Conservation (phyloP, 331 rosid genomes). For the Dryas integrifolia region DNA sequence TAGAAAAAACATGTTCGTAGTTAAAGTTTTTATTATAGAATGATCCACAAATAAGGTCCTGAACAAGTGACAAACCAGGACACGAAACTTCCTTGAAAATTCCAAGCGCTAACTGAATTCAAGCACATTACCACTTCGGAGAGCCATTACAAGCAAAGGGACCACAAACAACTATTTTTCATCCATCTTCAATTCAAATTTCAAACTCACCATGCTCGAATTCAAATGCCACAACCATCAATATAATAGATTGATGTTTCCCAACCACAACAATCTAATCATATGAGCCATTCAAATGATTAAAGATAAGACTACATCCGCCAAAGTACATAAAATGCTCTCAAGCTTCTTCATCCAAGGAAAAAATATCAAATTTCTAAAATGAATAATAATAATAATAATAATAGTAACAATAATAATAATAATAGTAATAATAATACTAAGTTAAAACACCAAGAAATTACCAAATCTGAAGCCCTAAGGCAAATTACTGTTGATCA, state of each 20-base stretch:
- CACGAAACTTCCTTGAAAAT: no score
- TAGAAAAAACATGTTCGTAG: no score
- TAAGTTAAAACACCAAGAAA: neutral
- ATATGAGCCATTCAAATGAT: no score
- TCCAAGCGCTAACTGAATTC: no score
- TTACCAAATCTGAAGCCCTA: neutral
- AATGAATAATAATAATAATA: neutral
- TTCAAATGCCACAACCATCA: neutral
- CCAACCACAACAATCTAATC: neutral
- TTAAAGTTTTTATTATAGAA: no score
- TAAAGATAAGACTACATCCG: no score
- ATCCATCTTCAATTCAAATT: neutral
- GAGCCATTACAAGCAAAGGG: no score
- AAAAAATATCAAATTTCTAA: neutral
- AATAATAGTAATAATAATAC: neutral
- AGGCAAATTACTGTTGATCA: neutral
- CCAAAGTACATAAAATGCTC: neutral
- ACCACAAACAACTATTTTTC: neutral
- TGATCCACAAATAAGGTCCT: no score
- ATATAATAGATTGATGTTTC: neutral
- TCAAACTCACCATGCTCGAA: neutral
- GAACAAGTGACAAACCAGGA: no score
- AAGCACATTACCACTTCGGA: no score
- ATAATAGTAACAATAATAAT: neutral
- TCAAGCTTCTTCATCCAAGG: constrained; percentile 4